Percentiles rank a stretch among this genome's conserved stretches.
These are phyloP conservation scores for Obelidium mucronatum DNA, from an alignment of 192 early-diverging fungal species.

Conservation along the genomic window DNA sequence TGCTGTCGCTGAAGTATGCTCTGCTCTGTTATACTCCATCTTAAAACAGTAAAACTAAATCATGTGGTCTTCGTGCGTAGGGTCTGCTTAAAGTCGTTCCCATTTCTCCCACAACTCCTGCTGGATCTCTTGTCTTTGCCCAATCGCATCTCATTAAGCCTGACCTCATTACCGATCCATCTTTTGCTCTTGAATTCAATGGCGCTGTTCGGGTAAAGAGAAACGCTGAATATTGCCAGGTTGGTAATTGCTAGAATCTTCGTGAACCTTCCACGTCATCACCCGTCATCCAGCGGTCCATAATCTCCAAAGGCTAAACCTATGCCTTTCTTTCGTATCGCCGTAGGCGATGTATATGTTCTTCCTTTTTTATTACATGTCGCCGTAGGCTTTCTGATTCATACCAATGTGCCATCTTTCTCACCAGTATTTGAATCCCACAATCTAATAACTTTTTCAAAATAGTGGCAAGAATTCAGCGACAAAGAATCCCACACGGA, in stretches of 20 bases:
- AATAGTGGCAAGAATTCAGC: constrained; percentile 42
- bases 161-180: constrained; percentile 6
- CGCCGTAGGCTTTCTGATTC: too few species aligned
- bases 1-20: constrained; percentile 24
- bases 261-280: too few species aligned
- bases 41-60: too few species aligned
- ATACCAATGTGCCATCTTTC: background rate
- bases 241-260: too few species aligned
- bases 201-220: constrained; percentile 22
- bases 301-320: too few species aligned
- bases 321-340: too few species aligned
- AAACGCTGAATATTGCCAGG: constrained; percentile 39
- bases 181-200: constrained; percentile 22
- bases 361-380: too few species aligned
- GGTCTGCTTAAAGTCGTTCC: background rate
- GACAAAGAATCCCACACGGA: background rate
- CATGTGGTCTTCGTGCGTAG: too few species aligned
- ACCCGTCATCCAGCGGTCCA: too few species aligned
- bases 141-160: constrained; percentile 15
- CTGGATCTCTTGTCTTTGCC: constrained; percentile 22
- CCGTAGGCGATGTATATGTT: too few species aligned
- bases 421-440: too few species aligned
- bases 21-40: too few species aligned
- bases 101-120: background rate
- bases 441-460: background rate